A percentile compares a stretch with the other conserved stretches of the same genome.
These are phyloP conservation scores for Neocucurbitaria cava DNA, from an alignment of 2,329 filamentous ascomycete species.

Conservation along the genomic window DNA sequence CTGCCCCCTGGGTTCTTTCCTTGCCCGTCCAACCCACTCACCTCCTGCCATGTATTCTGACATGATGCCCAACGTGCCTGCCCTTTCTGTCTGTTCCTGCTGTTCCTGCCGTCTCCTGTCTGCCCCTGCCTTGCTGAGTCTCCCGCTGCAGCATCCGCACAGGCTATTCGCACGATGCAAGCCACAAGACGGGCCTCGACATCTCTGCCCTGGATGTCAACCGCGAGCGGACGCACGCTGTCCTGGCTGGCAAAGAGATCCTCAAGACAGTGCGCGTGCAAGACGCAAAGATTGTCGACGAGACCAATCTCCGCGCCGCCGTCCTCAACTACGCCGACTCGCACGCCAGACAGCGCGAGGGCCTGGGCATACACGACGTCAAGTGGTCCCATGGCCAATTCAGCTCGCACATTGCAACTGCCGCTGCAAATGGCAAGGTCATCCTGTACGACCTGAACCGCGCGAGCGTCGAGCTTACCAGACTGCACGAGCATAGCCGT, in stretches of 20 bases:
- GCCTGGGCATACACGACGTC: conserved; percentile 69
- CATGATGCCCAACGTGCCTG: neutral
- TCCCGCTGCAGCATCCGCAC: conserved; percentile 48
- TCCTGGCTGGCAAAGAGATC: conserved; percentile 70
- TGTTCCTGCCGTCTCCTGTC: neutral
- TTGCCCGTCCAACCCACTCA: conserved; percentile 4
- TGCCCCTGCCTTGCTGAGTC: conserved; percentile 17
- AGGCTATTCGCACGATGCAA: conserved; percentile 62
- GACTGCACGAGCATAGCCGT: conserved; percentile 69
- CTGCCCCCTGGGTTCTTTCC: neutral
- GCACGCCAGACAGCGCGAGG: conserved; percentile 61
- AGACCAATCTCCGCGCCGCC: conserved; percentile 68
- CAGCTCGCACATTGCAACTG: conserved; percentile 67
- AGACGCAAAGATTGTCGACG: conserved; percentile 64
- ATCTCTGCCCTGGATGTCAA: conserved; percentile 70
- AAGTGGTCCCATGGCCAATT: conserved; percentile 71
- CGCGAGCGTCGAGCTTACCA: conserved; percentile 65
- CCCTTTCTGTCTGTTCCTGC: neutral
- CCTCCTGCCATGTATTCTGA: conserved; percentile 8
- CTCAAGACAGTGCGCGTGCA: conserved; percentile 69
- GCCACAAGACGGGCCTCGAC: conserved; percentile 69
- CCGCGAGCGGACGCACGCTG: conserved; percentile 66
- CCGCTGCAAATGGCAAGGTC: conserved; percentile 70
- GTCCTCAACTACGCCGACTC: conserved; percentile 64
- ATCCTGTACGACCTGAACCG: conserved; percentile 70